Evolutionary conservation across 2,329 filamentous ascomycete genomes (phyloP).

Genomic region (Aspergillus puulaauensis): DNA sequence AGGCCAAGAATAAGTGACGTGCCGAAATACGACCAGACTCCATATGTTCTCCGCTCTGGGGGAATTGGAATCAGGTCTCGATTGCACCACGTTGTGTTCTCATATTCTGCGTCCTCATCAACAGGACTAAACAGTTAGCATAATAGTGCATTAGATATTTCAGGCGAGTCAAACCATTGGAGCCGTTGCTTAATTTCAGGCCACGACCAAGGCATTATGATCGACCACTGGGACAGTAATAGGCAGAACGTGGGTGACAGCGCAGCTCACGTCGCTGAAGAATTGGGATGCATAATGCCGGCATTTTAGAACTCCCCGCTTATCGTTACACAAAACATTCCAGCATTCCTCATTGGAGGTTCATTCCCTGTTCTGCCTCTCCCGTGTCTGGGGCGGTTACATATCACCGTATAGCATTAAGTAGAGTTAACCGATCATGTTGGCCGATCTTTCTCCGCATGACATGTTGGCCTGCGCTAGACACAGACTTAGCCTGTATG

Average conservation of each 20-base stretch:
- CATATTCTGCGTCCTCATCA: conserved; percentile 8
- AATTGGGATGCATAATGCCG: background rate
- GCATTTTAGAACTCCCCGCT: background rate
- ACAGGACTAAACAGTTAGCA: background rate
- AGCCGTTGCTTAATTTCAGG: conserved; percentile 3
- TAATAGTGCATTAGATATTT: background rate
- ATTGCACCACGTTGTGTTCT: conserved; percentile 10
- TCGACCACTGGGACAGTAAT: background rate
- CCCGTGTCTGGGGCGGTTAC: background rate
- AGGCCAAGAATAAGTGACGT: background rate
- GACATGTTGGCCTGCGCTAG: background rate
- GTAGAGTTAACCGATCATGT: background rate
- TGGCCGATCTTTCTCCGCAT: background rate
- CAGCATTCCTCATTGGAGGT: background rate
- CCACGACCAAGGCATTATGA: conserved; percentile 6
- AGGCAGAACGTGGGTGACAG: background rate
- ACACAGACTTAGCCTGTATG: background rate
- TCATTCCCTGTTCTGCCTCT: background rate
- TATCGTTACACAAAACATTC: conserved; percentile 3
- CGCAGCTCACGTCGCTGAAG: background rate
- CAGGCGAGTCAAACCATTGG: background rate
- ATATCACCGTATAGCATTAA: too few species aligned
- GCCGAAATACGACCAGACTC: conserved; percentile 2
- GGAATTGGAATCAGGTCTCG: conserved; percentile 8
- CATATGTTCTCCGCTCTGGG: conserved; percentile 3